Conservation (phyloP, 2,329 filamentous ascomycete species). For the Verticillium dahliae region DNA sequence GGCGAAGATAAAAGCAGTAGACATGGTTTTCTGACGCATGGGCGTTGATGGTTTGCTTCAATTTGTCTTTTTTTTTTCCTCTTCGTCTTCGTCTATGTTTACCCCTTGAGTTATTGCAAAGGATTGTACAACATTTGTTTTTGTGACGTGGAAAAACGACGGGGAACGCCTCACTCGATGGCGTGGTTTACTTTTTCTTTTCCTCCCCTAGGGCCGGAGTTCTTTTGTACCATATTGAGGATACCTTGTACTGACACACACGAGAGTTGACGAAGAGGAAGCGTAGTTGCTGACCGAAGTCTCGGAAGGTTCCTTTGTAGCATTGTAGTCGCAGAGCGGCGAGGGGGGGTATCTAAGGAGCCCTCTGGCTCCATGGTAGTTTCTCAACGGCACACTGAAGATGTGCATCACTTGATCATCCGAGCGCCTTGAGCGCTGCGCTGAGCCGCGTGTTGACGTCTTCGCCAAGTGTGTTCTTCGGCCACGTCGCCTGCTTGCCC, state of each 20-base stretch:
- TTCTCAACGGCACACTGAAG: neutral
- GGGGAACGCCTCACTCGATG: neutral
- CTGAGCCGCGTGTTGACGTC: neutral
- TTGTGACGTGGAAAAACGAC: neutral
- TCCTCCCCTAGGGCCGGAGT: neutral
- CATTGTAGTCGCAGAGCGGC: neutral
- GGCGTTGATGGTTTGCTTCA: constrained; percentile 1
- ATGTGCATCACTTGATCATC: neutral
- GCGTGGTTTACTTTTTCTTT: neutral
- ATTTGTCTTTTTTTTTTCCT: constrained; percentile 1
- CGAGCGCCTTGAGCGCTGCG: neutral
- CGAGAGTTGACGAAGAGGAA: neutral
- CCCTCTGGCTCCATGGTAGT: neutral
- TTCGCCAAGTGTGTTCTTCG: neutral
- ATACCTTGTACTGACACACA: neutral
- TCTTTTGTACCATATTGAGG: neutral
- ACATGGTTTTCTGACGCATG: neutral
- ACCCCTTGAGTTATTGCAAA: neutral
- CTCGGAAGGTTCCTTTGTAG: neutral
- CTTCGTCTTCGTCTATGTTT: neutral
- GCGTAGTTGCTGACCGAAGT: neutral
- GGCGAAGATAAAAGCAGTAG: neutral
- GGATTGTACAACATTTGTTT: neutral
- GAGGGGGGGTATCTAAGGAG: neutral
- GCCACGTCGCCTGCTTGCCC: neutral